phyloP scores from a whole-genome alignment of 768 basidiomycete genomes.

The Nidularia pulvinata region DNA sequence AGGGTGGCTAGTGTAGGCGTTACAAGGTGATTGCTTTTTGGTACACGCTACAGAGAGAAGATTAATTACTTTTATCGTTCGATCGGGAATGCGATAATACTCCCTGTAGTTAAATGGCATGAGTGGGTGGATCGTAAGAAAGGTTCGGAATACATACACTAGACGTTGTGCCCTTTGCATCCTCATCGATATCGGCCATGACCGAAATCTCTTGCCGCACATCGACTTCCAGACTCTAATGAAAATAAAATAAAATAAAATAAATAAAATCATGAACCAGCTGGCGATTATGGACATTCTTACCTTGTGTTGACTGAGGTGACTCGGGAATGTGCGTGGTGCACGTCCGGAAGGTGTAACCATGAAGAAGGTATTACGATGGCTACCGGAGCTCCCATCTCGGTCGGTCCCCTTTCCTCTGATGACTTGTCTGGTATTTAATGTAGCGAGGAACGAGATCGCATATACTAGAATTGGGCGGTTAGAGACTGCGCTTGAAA shows the following conservation, averaged over 20 bases:
- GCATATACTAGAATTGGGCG: conserved; percentile 30
- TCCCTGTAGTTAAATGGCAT: background rate
- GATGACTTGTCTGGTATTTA: conserved; percentile 54
- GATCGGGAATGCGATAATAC: background rate
- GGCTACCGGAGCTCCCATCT: conserved; percentile 14
- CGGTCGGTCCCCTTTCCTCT: conserved; percentile 53
- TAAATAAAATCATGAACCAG: background rate
- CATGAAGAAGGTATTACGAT: conserved; percentile 15
- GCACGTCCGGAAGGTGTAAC: conserved; percentile 14
- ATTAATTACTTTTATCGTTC: background rate
- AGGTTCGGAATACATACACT: background rate
- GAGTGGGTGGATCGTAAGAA: background rate
- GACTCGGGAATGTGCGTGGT: background rate
- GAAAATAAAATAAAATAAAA: background rate
- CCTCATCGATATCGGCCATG: conserved; percentile 16
- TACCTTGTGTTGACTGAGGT: conserved; percentile 4
- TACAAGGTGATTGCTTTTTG: too few species aligned
- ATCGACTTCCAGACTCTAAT: conserved; percentile 27
- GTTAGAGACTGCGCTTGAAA: background rate
- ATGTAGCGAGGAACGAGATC: conserved; percentile 37
- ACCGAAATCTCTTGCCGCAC: conserved; percentile 28
- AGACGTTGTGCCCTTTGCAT: background rate
- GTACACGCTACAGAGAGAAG: background rate
- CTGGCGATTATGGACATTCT: background rate
- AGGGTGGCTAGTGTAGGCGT: too few species aligned